A percentile compares a stretch with the other conserved stretches of the same genome.
Conservation (phyloP, 2,329 filamentous ascomycete species). For the Dactylellina cionopaga region DNA sequence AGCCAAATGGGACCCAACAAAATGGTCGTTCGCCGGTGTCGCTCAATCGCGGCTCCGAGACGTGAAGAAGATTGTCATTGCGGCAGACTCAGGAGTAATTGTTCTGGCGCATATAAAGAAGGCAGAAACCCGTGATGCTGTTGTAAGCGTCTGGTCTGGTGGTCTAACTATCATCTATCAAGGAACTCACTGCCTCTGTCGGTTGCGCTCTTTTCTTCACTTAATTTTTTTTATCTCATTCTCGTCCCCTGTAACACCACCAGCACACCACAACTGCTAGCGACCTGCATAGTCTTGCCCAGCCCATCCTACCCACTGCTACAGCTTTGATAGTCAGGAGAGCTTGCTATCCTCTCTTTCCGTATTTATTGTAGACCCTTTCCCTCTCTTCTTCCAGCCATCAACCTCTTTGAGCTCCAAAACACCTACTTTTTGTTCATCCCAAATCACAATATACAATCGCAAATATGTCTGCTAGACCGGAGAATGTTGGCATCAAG, state of each 20-base stretch:
- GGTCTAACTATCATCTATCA: neutral
- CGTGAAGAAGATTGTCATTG: neutral
- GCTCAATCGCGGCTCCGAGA: slow-evolving; percentile 43
- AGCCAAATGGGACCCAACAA: slow-evolving; percentile 39
- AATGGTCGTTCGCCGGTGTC: slow-evolving; percentile 29
- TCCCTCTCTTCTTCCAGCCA: slow-evolving; percentile 9
- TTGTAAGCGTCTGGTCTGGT: neutral
- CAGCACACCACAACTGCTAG: slow-evolving; percentile 45
- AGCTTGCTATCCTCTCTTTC: slow-evolving; percentile 28
- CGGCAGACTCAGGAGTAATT: neutral
- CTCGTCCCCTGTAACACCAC: slow-evolving; percentile 41
- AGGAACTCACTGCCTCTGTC: slow-evolving; percentile 19
- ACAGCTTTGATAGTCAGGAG: slow-evolving; percentile 8
- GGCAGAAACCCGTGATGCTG: neutral
- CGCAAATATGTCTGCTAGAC: slow-evolving; percentile 74
- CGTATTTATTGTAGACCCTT: slow-evolving; percentile 48
- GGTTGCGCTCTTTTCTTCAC: slow-evolving; percentile 12
- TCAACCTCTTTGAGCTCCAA: slow-evolving; percentile 22
- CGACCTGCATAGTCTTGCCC: slow-evolving; percentile 29
- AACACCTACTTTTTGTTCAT: slow-evolving; percentile 36
- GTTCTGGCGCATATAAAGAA: slow-evolving; percentile 17
- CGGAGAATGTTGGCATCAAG: slow-evolving; percentile 90
- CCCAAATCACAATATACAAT: slow-evolving; percentile 50
- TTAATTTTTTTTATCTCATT: slow-evolving; percentile 2
- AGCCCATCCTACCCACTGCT: slow-evolving; percentile 20